Evolutionary conservation across 2,329 filamentous ascomycete species (phyloP), one percentile per base, ranked within the genome.

Genomic region (Sarocladiaceae sp.): DNA sequence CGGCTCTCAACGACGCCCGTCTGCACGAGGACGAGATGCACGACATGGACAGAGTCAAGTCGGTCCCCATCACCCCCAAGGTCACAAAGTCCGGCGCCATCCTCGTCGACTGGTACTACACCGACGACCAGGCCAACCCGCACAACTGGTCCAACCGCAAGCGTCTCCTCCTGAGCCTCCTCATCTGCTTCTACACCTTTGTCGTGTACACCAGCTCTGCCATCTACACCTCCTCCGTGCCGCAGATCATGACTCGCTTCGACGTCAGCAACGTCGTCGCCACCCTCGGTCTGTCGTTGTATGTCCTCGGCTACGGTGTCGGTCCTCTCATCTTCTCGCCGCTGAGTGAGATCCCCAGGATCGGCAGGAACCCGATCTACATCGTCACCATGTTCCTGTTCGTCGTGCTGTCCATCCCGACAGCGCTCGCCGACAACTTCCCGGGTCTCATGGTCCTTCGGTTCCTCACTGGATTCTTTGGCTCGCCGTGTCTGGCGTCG

Each of bases 341-440:
- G 0, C 60, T 87, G 33, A 76, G 70, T 40, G 83, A 88, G 61
- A 76, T 87, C 18, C 80, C 83, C 0, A 57, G 70, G 35, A 73
- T 87, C 42, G 83, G 84, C 2, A 71, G 83, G 6, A 86, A 82
- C 53, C 76, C 78, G 0, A 74, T 83, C 5, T 88, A 88, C 59
- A 74, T 84, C 27, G 58, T 76, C 51, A 82, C 82, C 9, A 82
- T 87, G 65, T 74, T 75, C 47, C 65, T 87, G 21, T 88, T 86
- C 57, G 77, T 83, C 40, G 72, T 86, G 48, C 60, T 88, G 10
- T 78, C 74, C 5, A 72, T 87, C 13, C 82, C 82, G 0, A 77
- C 81, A 0, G 78, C 80, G 0, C 58, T 86, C 0, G 78, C 78
- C 3, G 61, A 74, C 34, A 83, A 80, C 63, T 83, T 80, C 43